Base-by-base conservation (phyloP, 345 rosid species). In the Eucalyptus paniculata region DNA sequence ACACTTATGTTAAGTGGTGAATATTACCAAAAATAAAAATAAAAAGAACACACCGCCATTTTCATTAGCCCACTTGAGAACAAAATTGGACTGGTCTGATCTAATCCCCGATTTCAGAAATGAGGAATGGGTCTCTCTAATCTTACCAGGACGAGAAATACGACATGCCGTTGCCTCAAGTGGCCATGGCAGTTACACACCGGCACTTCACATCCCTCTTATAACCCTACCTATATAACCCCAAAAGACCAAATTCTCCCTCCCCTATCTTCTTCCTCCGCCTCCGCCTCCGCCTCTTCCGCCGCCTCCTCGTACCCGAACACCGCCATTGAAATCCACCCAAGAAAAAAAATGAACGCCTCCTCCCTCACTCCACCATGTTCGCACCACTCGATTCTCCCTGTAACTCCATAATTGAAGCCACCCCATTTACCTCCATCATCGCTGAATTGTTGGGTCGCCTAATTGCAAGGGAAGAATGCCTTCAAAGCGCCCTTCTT, bases 41-140 rank as follows among this genome's bases (percentile, higher is more conserved):
- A 53, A 53, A 53, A 53, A 21, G 2, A 53, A 53, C 26, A 21
- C 11, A 8, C 11, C 11, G 8, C 2, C 5, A 21, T 8, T 53
- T 53, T 21, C 11, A 53, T 53, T 53, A 21, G 26, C 2, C 26
- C 58, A 53, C 58, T 21, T 0, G 26, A 21, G 11, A 53, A 8
- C 58, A 53, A 53, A 53, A 53, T 53, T 1, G 58, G 26, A 21
- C 58, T 21, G 4, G 0, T 53, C 5, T 53, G 1, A 21, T 53
- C 26, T 53, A 0, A 1, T 53, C 2, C 58, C 2, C 11, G 0
- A 53, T 53, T 51, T 1, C 2, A 51, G 0, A 51, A 51, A 51
- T 18, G 54, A 51, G 56, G 23, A 51, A 51, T 18, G 0, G 4
- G 9, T 51, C 56, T 18, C 56, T 51, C 56, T 51, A 17, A 45